Evolutionary conservation across 1,284 basidiomycete genomes (phyloP).

Genomic region (Microbotryum saponariae): DNA sequence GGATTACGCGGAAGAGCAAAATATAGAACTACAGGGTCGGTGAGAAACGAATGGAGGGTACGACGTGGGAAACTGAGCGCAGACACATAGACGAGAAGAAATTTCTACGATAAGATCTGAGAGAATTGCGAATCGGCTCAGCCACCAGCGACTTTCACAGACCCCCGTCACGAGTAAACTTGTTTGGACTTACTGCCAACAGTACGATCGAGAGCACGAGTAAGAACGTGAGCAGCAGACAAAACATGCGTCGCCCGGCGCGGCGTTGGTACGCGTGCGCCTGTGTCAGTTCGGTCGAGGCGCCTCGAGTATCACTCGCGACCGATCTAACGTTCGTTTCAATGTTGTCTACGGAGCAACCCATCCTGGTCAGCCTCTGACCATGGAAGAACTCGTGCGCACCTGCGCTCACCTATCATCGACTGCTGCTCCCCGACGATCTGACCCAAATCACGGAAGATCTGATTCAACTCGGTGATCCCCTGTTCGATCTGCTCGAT

Average conservation of each 20-base stretch:
- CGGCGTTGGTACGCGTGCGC: slow-evolving; percentile 92
- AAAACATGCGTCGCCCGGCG: slow-evolving; percentile 81
- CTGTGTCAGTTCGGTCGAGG: slow-evolving; percentile 76
- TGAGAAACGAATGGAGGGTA: too few relatives aligned
- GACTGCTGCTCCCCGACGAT: slow-evolving; percentile 90
- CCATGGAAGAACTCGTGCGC: background rate
- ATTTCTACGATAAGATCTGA: too few relatives aligned
- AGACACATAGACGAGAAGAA: too few relatives aligned
- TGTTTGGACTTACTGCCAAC: slow-evolving; percentile 57
- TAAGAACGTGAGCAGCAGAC: slow-evolving; percentile 72
- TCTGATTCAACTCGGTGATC: slow-evolving; percentile 93
- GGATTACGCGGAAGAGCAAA: too few relatives aligned
- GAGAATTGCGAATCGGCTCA: too few relatives aligned
- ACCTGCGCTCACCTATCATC: slow-evolving; percentile 67
- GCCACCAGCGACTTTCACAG: too few relatives aligned
- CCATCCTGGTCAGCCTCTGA: background rate
- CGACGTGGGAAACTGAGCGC: too few relatives aligned
- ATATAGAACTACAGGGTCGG: too few relatives aligned
- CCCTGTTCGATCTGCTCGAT: slow-evolving; percentile 96
- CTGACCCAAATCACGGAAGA: slow-evolving; percentile 92
- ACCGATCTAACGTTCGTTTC: slow-evolving; percentile 88
- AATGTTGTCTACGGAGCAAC: slow-evolving; percentile 68
- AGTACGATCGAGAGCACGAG: slow-evolving; percentile 83
- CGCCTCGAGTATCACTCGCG: slow-evolving; percentile 71
- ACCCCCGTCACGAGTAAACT: too few relatives aligned